Evolutionary conservation across 1,284 basidiomycete genomes (phyloP), one percentile per base, ranked within the genome.

Genomic region (Blastosporella zonata): DNA sequence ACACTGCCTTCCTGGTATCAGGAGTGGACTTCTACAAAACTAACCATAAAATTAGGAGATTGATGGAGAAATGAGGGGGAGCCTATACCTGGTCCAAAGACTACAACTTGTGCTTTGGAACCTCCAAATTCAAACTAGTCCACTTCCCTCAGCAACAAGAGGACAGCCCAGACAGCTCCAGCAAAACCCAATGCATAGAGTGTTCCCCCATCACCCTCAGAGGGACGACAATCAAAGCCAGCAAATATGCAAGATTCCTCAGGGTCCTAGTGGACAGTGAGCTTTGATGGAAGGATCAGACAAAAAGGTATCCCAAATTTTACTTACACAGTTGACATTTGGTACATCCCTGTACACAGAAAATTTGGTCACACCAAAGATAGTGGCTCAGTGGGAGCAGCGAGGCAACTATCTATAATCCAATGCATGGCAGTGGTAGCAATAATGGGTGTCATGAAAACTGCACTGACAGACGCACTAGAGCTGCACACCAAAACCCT

Each of bases 261-360:
- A 70, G 72, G 0, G 57, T 73, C 0, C 43, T 62, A 0, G 6
- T 75, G 0, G 70, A 75, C 55, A 54, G 61, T 2, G 35, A 61
- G 4, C 64, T 75, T 3, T 38, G 51, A 0, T 75, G 63, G 54
- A 56, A 58, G 8, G 54, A 64, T 25, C 73, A 74, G 13, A 43
- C 44, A 0, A 55, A 54, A 1, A 0, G 65, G 58, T 0, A 39
- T 72, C 6, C 65, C 67, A 0, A 58, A 56, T 12, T 62, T 72
- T 57, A 46, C 67, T 1, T 72, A 73, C 40, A 69, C 64, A 1
- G 64, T 61, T 1, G 68, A 71, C 38, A 43, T 72, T 1, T 73
- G 42, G 50, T 53, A 50, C 46, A 54, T 53, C 7, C 47, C 53
- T 36, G 15, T 37, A n/a, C 17, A 33, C 35, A 15, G 25, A 17